Evolutionary conservation across 2,329 filamentous ascomycete species (phyloP).

Genomic region (Corinectria fuckeliana): DNA sequence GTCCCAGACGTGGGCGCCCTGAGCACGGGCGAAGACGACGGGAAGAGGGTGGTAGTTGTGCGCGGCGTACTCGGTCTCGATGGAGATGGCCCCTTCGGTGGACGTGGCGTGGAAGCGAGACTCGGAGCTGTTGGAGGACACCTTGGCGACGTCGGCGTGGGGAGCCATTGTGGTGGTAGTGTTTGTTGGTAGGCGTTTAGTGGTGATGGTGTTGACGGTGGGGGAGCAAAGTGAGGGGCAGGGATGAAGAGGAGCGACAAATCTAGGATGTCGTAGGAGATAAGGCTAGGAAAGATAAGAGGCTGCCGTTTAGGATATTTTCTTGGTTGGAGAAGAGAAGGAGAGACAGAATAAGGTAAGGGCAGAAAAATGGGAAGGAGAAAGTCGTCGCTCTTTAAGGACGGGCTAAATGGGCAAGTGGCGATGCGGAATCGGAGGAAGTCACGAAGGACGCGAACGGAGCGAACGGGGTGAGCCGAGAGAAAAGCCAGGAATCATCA

Average conservation of each 20-base stretch:
- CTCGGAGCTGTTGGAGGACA: constrained; percentile 35
- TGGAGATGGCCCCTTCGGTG: constrained; percentile 77
- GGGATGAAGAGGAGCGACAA: not conserved
- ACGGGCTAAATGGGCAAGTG: constrained; percentile 3
- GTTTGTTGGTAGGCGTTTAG: not conserved
- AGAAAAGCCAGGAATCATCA: constrained; percentile 10
- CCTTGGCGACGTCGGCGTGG: constrained; percentile 56
- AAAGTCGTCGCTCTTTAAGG: constrained; percentile 32
- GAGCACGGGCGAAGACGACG: constrained; percentile 86
- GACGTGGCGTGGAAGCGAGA: constrained; percentile 76
- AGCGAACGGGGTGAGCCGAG: constrained; percentile 6
- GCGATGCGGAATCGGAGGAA: constrained; percentile 12
- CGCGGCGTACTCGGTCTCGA: constrained; percentile 85
- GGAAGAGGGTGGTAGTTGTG: constrained; percentile 99
- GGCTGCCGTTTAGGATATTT: constrained; percentile 5
- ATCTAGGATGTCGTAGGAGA: not conserved
- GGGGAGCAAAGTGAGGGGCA: constrained; percentile 10
- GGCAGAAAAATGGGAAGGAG: constrained; percentile 1
- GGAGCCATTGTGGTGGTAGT: constrained; percentile 60
- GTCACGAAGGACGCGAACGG: constrained; percentile 10
- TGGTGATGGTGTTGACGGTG: not conserved
- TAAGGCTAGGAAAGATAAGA: constrained; percentile 9
- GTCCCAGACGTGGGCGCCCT: constrained; percentile 92
- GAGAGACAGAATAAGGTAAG: not conserved
- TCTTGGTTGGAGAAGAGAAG: constrained; percentile 9